Evolutionary conservation across 495 filamentous ascomycete species (phyloP).

Genomic region (Diplogelasinospora grovesii): DNA sequence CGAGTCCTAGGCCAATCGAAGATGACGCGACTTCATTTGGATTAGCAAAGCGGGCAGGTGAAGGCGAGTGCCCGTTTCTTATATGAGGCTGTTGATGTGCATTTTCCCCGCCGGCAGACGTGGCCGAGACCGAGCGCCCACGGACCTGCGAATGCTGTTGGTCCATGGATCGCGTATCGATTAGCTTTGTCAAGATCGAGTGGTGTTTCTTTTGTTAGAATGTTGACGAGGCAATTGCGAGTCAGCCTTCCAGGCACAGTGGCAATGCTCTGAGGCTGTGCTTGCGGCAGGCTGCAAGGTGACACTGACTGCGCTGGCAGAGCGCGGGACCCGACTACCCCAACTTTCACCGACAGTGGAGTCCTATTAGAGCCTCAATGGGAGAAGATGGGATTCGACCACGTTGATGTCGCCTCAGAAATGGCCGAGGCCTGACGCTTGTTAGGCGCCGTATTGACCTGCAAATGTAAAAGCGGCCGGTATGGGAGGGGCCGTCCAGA

Average conservation of each 20-base stretch:
- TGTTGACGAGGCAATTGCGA: conserved; percentile 27
- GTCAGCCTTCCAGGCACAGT: conserved; percentile 31
- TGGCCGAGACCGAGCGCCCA: conserved; percentile 41
- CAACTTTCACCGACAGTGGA: conserved; percentile 6
- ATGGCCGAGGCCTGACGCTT: background rate
- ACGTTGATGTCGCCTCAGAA: no score
- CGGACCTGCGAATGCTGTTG: conserved; percentile 39
- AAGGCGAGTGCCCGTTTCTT: conserved; percentile 45
- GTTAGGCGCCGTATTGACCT: background rate
- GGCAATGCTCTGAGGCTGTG: conserved; percentile 35
- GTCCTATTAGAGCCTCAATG: no score
- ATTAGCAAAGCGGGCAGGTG: conserved; percentile 39
- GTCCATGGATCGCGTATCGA: conserved; percentile 33
- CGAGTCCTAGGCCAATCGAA: conserved; percentile 42
- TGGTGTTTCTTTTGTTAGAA: conserved; percentile 37
- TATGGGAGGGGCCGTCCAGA: no score
- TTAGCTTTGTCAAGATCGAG: conserved; percentile 5
- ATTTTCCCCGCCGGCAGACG: conserved; percentile 22
- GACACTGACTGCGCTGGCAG: conserved; percentile 18
- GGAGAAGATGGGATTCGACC: no score
- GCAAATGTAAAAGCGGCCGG: background rate
- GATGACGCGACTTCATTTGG: conserved; percentile 27
- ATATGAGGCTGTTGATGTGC: conserved; percentile 42
- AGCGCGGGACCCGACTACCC: conserved; percentile 3
- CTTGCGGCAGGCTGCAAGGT: conserved; percentile 22